These are phyloP conservation scores for Pouteria campechiana DNA, from an alignment of 179 eudicot species.

Conservation along the genomic window DNA sequence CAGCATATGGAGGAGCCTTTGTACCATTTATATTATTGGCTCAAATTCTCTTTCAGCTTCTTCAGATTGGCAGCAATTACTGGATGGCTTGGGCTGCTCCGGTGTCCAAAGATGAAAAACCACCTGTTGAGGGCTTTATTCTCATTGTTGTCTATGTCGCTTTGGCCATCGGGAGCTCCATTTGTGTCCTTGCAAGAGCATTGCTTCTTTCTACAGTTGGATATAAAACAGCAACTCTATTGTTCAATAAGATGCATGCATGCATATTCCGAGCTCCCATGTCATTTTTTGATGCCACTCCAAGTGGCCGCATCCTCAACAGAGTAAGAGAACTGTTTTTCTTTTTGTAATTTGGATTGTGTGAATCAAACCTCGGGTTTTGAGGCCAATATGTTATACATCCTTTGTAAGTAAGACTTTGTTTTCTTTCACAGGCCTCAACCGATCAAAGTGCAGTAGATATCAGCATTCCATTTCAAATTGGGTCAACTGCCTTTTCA, in stretches of 20 bases:
- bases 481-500: constrained; percentile 47
- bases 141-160: constrained; percentile 57
- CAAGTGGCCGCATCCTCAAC: constrained; percentile 58
- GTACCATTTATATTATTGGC: constrained; percentile 43
- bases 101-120: constrained; percentile 39
- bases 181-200: constrained; percentile 48
- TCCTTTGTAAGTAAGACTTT: no score
- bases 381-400: no score
- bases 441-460: constrained; percentile 73
- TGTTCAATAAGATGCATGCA: constrained; percentile 54
- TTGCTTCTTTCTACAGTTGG: constrained; percentile 28
- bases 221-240: constrained; percentile 41
- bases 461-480: constrained; percentile 32
- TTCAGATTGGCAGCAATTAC: constrained; percentile 68
- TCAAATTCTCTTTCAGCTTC: constrained; percentile 41
- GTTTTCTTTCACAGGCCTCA: no score
- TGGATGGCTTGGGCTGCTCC: constrained; percentile 99
- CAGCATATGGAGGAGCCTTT: constrained; percentile 78
- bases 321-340: constrained; percentile 19
- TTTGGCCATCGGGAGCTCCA: constrained; percentile 59
- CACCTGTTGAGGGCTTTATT: constrained; percentile 38
- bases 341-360: background rate
- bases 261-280: constrained; percentile 63
- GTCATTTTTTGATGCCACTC: constrained; percentile 70
- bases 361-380: no score